These are phyloP conservation scores for Dactylonectria macrodidyma DNA, from an alignment of 2,329 filamentous ascomycete genomes.

Conservation along the genomic window DNA sequence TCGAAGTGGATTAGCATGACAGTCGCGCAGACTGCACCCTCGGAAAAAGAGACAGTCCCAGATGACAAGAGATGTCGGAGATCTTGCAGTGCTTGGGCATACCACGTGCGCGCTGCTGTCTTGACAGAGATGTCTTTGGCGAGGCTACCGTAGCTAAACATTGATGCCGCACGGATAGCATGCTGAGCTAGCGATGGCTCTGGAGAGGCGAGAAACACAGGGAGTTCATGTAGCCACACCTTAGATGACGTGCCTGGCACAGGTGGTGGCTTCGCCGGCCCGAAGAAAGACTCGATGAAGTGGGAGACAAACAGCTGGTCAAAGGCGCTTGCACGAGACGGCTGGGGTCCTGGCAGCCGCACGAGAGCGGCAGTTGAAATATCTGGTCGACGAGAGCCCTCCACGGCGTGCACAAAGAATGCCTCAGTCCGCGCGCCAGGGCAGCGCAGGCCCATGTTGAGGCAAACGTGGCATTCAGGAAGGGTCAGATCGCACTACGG, in stretches of 20 bases:
- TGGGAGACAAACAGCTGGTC: conserved; percentile 30
- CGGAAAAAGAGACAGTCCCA: neutral
- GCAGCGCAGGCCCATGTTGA: conserved; percentile 27
- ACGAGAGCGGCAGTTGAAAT: neutral
- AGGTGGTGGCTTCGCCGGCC: conserved; percentile 19
- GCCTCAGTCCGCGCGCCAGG: conserved; percentile 20
- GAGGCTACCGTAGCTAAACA: conserved; percentile 30
- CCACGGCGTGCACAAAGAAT: conserved; percentile 27
- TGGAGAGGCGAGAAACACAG: conserved; percentile 10
- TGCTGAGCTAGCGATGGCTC: conserved; percentile 11
- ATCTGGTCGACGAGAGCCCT: neutral
- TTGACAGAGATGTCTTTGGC: conserved; percentile 22
- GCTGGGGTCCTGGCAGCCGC: conserved; percentile 15
- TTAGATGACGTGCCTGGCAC: conserved; percentile 11
- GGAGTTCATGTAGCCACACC: conserved; percentile 29
- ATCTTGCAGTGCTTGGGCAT: conserved; percentile 19
- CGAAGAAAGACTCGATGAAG: conserved; percentile 32
- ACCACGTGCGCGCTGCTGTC: conserved; percentile 23
- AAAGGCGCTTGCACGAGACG: conserved; percentile 21
- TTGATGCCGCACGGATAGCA: conserved; percentile 30
- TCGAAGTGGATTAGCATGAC: conserved; percentile 31
- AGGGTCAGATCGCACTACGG: too few species aligned
- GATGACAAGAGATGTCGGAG: conserved; percentile 11
- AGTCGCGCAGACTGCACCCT: conserved; percentile 7
- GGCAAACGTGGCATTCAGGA: conserved; percentile 1